phyloP scores from a whole-genome alignment of 331 rosid genomes.

The Rosa hybrid region DNA sequence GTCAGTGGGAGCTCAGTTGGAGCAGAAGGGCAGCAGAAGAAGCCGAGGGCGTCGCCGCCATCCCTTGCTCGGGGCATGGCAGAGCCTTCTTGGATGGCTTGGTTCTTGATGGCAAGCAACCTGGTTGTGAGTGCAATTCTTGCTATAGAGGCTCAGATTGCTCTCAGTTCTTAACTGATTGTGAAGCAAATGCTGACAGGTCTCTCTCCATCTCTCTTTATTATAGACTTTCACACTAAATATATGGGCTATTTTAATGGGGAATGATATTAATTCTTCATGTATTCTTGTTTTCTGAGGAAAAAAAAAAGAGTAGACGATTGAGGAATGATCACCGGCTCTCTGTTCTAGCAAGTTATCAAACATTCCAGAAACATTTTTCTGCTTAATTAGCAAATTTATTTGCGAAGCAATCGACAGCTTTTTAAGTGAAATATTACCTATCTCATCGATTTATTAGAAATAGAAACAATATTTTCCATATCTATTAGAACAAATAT shows the following conservation, averaged over 20 bases:
- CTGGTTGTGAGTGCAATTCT: conserved; percentile 52
- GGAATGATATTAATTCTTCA: not conserved
- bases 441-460: too few species aligned
- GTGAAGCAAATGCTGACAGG: conserved; percentile 42
- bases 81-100: conserved; percentile 54
- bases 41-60: conserved; percentile 54
- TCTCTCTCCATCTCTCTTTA: not conserved
- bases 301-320: too few species aligned
- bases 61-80: conserved; percentile 62
- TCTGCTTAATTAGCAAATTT: not conserved
- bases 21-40: conserved; percentile 46
- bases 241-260: too few species aligned
- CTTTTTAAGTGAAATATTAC: not conserved
- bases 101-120: conserved; percentile 30
- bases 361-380: not conserved
- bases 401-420: not conserved
- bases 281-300: not conserved
- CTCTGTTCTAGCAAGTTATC: not conserved
- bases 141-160: conserved; percentile 50
- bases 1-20: conserved; percentile 34
- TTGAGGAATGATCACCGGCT: not conserved
- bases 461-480: too few species aligned
- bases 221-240: not conserved
- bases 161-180: conserved; percentile 26
- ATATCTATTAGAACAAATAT: too few species aligned